Base-by-base conservation (phyloP, 1,284 basidiomycete genomes). In the Stereum hirsutum region DNA sequence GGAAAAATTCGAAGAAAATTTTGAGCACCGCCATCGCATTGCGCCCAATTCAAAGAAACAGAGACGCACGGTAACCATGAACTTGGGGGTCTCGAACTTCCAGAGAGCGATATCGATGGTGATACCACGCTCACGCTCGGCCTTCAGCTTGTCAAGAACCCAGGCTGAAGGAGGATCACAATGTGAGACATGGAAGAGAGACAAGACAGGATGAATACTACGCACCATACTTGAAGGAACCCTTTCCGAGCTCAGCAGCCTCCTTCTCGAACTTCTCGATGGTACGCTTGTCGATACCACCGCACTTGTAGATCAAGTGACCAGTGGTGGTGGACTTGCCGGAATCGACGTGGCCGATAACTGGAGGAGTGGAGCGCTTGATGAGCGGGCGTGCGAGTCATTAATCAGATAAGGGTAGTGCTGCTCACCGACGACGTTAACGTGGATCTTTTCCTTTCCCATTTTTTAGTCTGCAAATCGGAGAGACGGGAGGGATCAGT, bases 261-360 rank as follows among this genome's bases (percentile, higher is more conserved):
- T 99, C 95, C 86, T 99, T 99, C 83, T 99, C 95, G 81, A 98
- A 99, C 78, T 98, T 99, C 77, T 99, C 94, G 61, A 99, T 97
- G 69, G 94, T 98, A 87, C 96, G 95, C 81, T 99, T 99, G 73
- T 99, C 96, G 76, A 99, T 99, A 91, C 96, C 96, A 85, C 95
- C 95, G 71, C 95, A 99, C 86, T 99, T 98, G 91, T 98, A 98
- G 84, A 99, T 99, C 74, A 99, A 79, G 80, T 99, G 96, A 60
- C 96, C 96, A 62, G 96, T 99, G 65, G 95, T 99, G 72, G 95
- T 99, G 54, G 94, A 98, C 78, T 98, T 98, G 59, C 95, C 89
- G 65, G 89, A 91, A 74, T 92, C 89, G 86, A 94, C 90, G 77
- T 95, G 91, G 55, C 91, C 90, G 75, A 94, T 93, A 69, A 95